Conservation (phyloP, 139 green algal species). For the Coccomyxa sp. region DNA sequence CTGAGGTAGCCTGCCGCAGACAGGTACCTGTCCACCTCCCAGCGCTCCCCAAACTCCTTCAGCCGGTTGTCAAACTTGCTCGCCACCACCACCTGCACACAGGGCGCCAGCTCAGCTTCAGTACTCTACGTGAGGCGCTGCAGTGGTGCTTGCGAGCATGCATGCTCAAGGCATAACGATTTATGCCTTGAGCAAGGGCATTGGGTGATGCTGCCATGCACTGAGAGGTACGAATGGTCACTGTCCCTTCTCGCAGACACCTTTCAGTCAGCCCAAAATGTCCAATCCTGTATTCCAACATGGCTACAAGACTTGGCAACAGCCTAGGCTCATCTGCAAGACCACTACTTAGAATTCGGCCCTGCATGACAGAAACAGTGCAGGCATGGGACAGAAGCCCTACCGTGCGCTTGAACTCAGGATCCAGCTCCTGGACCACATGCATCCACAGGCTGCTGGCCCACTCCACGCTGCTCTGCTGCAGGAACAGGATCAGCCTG, state of each 20-base stretch:
- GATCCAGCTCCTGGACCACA: constrained; percentile 89
- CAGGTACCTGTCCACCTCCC: constrained; percentile 91
- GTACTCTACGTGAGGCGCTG: not conserved
- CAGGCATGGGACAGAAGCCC: not conserved
- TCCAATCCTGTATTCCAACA: too few relatives aligned
- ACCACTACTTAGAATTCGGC: too few relatives aligned
- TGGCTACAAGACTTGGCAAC: too few relatives aligned
- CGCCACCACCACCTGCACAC: constrained; percentile 76
- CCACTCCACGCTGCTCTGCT: constrained; percentile 93
- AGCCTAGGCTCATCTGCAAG: too few relatives aligned
- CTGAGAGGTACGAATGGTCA: too few relatives aligned
- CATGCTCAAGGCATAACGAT: not conserved
- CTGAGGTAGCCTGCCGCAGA: constrained; percentile 82
- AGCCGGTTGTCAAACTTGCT: constrained; percentile 96
- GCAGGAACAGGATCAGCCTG: constrained; percentile 93
- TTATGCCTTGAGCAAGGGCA: too few relatives aligned
- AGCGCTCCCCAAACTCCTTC: constrained; percentile 89
- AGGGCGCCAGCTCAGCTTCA: not conserved
- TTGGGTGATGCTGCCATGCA: too few relatives aligned
- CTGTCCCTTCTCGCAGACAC: too few relatives aligned
- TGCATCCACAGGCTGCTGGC: constrained; percentile 87
- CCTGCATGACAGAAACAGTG: too few relatives aligned
- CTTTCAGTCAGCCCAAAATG: too few relatives aligned
- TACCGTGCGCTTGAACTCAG: constrained; percentile 69
- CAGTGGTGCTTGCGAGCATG: not conserved